Evolutionary conservation across 1,284 basidiomycete species (phyloP).

Genomic region (Heliocybe sulcata): DNA sequence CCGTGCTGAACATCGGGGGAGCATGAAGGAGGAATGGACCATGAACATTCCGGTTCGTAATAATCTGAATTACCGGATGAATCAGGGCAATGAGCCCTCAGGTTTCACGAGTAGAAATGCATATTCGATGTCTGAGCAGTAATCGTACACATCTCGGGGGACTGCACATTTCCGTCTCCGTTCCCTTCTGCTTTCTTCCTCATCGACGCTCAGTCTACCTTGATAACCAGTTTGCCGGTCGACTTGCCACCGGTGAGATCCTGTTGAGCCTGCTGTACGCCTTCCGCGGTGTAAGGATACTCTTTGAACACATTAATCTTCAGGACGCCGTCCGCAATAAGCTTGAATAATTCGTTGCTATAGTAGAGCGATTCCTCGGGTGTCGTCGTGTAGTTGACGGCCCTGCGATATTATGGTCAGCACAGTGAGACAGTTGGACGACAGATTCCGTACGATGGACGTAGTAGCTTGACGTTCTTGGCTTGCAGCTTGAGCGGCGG

Average conservation of each 20-base stretch:
- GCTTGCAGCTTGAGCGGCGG: slow-evolving; percentile 65
- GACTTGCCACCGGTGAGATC: slow-evolving; percentile 80
- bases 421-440: background rate
- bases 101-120: no score
- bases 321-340: slow-evolving; percentile 55
- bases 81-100: no score
- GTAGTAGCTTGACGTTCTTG: slow-evolving; percentile 80
- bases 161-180: no score
- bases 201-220: slow-evolving; percentile 25
- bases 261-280: slow-evolving; percentile 69
- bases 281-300: slow-evolving; percentile 82
- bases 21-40: no score
- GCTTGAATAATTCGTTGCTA: slow-evolving; percentile 57
- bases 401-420: slow-evolving; percentile 24
- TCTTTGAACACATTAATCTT: slow-evolving; percentile 71
- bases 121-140: no score
- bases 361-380: slow-evolving; percentile 68
- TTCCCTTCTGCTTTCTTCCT: background rate
- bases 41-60: no score
- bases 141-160: background rate
- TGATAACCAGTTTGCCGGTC: slow-evolving; percentile 78
- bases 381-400: slow-evolving; percentile 65
- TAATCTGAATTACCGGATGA: no score
- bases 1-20: no score
- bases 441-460: slow-evolving; percentile 54